Base-by-base conservation (phyloP, 371 early-diverging fungal species). In the Mortierella sp. region DNA sequence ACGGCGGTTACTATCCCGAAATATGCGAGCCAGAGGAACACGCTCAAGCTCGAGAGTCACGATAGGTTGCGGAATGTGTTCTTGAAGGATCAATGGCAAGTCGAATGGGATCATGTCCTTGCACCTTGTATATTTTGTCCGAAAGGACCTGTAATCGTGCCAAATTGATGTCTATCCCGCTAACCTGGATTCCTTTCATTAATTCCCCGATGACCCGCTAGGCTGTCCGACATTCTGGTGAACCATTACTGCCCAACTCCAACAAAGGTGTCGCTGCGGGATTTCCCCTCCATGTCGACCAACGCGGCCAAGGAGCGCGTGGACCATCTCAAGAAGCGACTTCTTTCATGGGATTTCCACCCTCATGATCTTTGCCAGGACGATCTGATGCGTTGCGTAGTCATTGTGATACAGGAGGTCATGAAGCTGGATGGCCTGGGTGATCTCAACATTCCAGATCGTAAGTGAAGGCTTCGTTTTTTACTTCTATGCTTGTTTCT, bases 341-440 rank as follows among this genome's bases (percentile, higher is more conserved):
- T 94, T 3, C 83, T 89, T 16, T 91, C 91, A 59, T 94, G 95
- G 95, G 92, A 93, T 54, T 94, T 94, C 82, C 90, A 90, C 81
- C 94, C 95, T 19, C 92, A 93, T 82, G 92, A 92, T 72, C 83
- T 93, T 40, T 83, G 89, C 46, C 90, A 90, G 57, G 88, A 89
- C 46, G 95, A 95, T 69, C 80, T 94, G 67, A 88, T 94, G 78
- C 93, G 94, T 74, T 92, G 93, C 74, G 93, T 91, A 1, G 89
- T 90, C 72, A 83, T 95, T 46, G 92, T 94, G 74, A 90, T 95
- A 76, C 90, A 93, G 80, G 91, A 93, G 74, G 90, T 91, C 48
- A 88, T 93, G 72, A 82, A 87, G 48, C 83, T 91, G 69, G 91
- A 92, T 9, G 93, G 92, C 71, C 76, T 95, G 34, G 80, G 82